Base-by-base conservation (phyloP, 441 rosid species). In the Geranium incanum region DNA sequence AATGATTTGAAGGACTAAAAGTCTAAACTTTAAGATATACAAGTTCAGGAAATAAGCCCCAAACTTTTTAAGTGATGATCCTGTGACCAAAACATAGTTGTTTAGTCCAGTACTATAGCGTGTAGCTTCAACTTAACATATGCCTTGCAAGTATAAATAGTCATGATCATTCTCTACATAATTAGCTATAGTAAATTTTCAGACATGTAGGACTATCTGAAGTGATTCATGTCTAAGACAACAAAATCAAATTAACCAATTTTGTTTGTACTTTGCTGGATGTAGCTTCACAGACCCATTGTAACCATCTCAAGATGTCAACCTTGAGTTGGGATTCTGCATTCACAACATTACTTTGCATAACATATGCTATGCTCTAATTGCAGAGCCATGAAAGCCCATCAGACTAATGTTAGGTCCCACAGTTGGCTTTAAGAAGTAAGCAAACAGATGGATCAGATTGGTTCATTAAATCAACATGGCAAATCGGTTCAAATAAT, bases 311-410 rank as follows among this genome's bases (percentile, higher is more conserved):
- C 28, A 60, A 21, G 13, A 21, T 19, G 36, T 60, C 36, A 48
- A 9, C 55, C 55, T 60, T 21, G n/a, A 23, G n/a, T 60, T 60
- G 12, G 23, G 21, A 60, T 60, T 19, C 36, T 19, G 33, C 11
- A 60, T 3, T 60, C 36, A 19, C 23, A 2, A 19, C 13, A 60
- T 16, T 60, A 12, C 13, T 60, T 63, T 23, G 67, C 67, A 63
- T 23, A 63, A 11, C 15, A 23, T 9, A 63, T 63, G 36, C 67
- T 63, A 3, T 11, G 12, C 67, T n/a, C 38, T 63, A 28, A 33
- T 28, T 23, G 38, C 33, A 23, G n/a, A 12, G 67, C 16, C 67
- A 63, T 63, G 67, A 63, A 63, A n/a, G 38, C 67, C 67, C 15
- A 36, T 28, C 39, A 64, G 67, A 36, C 37, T 64, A 64, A 33